Percentiles rank a stretch among this genome's conserved stretches.
Evolutionary conservation across 768 basidiomycete species (phyloP).

Genomic region (Saitozyma sp.): DNA sequence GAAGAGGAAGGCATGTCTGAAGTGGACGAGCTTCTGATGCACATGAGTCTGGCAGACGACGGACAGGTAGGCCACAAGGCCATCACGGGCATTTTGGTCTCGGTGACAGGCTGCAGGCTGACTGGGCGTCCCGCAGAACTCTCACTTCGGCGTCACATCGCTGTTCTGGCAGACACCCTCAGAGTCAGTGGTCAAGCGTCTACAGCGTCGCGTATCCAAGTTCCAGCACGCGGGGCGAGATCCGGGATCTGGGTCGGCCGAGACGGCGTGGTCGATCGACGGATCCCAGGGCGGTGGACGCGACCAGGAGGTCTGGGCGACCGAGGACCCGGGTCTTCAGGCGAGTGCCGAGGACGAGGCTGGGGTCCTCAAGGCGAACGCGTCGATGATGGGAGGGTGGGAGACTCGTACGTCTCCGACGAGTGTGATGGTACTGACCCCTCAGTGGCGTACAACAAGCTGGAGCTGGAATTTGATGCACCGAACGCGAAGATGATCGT

Average conservation of each 20-base stretch:
- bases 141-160: conserved; percentile 28
- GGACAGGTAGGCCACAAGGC: conserved; percentile 11
- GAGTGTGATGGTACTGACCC: not conserved
- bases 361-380: conserved; percentile 19
- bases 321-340: conserved; percentile 5
- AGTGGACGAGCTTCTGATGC: conserved; percentile 25
- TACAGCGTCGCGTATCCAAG: conserved; percentile 16
- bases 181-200: conserved; percentile 14
- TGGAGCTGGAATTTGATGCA: conserved; percentile 16
- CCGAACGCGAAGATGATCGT: conserved; percentile 18
- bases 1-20: conserved; percentile 9
- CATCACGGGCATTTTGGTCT: not conserved
- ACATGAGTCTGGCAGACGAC: conserved; percentile 26
- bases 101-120: not conserved
- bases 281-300: conserved; percentile 2
- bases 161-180: conserved; percentile 25
- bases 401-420: conserved; percentile 14
- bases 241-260: not conserved
- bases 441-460: conserved; percentile 23
- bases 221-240: conserved; percentile 4
- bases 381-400: conserved; percentile 19
- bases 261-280: not conserved
- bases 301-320: conserved; percentile 18
- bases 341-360: conserved; percentile 8
- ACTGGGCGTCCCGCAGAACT: conserved; percentile 13